Base-by-base conservation (phyloP, 106 monocot genomes). In the Allium cepa region DNA sequence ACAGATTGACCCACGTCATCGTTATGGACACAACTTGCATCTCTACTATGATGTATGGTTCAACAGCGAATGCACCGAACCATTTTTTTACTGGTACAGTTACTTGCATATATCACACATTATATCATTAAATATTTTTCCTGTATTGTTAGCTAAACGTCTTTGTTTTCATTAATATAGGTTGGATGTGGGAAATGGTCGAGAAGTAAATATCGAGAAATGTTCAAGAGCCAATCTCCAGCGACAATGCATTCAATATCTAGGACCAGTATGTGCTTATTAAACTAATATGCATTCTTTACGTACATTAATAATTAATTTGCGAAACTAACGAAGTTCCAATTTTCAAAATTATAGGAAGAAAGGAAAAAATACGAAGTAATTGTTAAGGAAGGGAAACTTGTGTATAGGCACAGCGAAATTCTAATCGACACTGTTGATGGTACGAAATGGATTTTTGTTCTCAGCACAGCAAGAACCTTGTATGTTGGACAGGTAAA, bases 391-490 rank as follows among this genome's bases (percentile, higher is more conserved):
- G 50, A 72, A 60, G 88, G 88, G 26, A 80, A 78, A 51, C 83
- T 92, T 53, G 22, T 88, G 0, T 85, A 82, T 59, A 92, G 72
- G 67, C 64, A 74, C 51, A 80, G 22, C 45, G 65, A 75, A 66
- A 9, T 17, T 56, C 69, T 79, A 49, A 75, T 92, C n/a, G 49
- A 92, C 74, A 92, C 85, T 10, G 62, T 50, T 62, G 78, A 80
- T 47, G 88, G 78, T 49, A 78, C 85, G 8, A 92, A 92, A 60
- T 92, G 85, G 88, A 92, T 92, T 16, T 92, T 92, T 78, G 92
- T 92, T 71, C 85, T 92, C 53, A 92, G 92, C 75, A 80, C 92
- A 18, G 49, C 85, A n/a, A 82, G 74, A 60, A 71, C 69, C 11
- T 56, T 92, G 16, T 92, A 88, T 72, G 83, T 92, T 15, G 92